Evolutionary conservation across 148 eudicot species (phyloP).

Genomic region (Diospyros lotus): DNA sequence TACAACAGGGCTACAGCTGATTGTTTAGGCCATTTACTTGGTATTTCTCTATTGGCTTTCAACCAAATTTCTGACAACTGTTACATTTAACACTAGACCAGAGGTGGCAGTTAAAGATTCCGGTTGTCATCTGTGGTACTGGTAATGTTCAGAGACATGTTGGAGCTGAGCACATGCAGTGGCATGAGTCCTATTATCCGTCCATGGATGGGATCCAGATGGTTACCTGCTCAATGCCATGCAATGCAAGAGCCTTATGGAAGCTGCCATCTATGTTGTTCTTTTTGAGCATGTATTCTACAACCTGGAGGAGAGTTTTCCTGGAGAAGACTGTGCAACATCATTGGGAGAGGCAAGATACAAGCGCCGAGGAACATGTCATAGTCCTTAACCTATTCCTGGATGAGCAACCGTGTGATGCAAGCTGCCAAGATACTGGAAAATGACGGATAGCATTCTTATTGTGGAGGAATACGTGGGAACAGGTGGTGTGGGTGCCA

Average conservation of each 20-base stretch:
- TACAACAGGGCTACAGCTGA: constrained; percentile 67
- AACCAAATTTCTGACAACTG: constrained; percentile 79
- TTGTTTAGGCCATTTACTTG: constrained; percentile 78
- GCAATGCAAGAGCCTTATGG: constrained; percentile 78
- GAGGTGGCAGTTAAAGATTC: constrained; percentile 80
- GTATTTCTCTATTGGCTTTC: constrained; percentile 70
- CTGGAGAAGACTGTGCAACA: constrained; percentile 61
- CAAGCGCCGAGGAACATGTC: constrained; percentile 63
- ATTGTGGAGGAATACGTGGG: constrained; percentile 88
- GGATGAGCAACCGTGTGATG: constrained; percentile 79
- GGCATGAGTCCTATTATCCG: constrained; percentile 68
- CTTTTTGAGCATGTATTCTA: constrained; percentile 75
- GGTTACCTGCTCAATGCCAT: constrained; percentile 78
- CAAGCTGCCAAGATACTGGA: constrained; percentile 81
- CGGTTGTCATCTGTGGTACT: constrained; percentile 70
- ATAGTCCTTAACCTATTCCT: constrained; percentile 62
- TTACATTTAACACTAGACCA: constrained; percentile 75
- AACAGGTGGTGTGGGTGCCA: constrained; percentile 86
- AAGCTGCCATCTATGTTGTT: constrained; percentile 68
- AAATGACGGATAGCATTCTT: constrained; percentile 71
- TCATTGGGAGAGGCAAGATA: constrained; percentile 73
- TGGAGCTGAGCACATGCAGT: constrained; percentile 71
- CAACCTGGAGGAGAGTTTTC: constrained; percentile 67
- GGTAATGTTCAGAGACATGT: constrained; percentile 79
- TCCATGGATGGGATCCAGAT: constrained; percentile 77